These are phyloP conservation scores for Saccharum hybrid DNA, from an alignment of 202 grass and related monocot species.

Conservation along the genomic window DNA sequence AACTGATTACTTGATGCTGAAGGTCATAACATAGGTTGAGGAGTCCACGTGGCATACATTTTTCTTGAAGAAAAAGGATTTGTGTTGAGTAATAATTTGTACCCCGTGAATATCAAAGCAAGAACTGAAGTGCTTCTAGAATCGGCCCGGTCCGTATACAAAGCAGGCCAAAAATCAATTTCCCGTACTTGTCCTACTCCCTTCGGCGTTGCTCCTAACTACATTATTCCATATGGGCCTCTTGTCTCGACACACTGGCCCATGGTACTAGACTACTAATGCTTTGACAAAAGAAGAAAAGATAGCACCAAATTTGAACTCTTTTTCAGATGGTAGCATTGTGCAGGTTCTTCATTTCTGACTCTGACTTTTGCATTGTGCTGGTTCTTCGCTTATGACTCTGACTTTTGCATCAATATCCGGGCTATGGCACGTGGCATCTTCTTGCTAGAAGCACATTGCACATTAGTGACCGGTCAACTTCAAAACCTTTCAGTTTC, in stretches of 20 bases:
- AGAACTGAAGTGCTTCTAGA: not conserved
- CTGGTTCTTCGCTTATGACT: not conserved
- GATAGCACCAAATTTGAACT: not conserved
- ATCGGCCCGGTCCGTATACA: not conserved
- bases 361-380: not conserved
- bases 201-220: not conserved
- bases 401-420: not conserved
- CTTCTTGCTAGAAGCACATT: slow-evolving; percentile 28
- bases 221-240: not conserved
- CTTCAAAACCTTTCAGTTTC: slow-evolving; percentile 18
- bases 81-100: not conserved
- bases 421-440: not conserved
- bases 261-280: not conserved
- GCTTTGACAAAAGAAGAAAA: not conserved
- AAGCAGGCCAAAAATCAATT: not conserved
- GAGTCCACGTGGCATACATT: not conserved
- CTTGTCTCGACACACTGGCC: not conserved
- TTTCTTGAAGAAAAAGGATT: not conserved
- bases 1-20: not conserved
- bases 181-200: not conserved
- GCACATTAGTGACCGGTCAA: slow-evolving; percentile 10
- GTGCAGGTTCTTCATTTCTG: not conserved
- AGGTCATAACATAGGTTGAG: not conserved
- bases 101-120: not conserved
- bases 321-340: not conserved